Evolutionary conservation across 2,329 filamentous ascomycete species (phyloP).

Genomic region (Penicillium sp.): DNA sequence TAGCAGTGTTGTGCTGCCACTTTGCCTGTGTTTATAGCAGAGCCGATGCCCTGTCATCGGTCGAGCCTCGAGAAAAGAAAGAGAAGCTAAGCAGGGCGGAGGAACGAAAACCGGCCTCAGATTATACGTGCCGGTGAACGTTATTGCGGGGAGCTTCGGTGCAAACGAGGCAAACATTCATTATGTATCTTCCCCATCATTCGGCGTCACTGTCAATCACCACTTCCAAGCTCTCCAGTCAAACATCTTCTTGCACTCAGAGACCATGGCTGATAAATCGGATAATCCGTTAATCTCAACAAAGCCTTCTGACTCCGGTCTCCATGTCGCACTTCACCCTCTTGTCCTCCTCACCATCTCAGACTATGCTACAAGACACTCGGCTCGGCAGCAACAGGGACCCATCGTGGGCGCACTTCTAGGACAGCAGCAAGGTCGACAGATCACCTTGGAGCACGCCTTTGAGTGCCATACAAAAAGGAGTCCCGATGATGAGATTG

Average conservation of each 20-base stretch:
- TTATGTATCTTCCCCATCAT: neutral
- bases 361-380: constrained; percentile 91
- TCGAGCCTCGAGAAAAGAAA: no score
- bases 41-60: no score
- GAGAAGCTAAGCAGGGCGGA: no score
- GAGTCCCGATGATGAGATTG: constrained; percentile 52
- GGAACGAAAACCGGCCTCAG: no score
- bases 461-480: constrained; percentile 70
- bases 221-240: constrained; percentile 2
- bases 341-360: constrained; percentile 94
- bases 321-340: constrained; percentile 82
- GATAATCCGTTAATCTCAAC: constrained; percentile 60
- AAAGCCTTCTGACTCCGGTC: constrained; percentile 67
- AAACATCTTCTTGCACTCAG: neutral
- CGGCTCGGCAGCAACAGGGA: constrained; percentile 67
- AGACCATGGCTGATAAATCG: constrained; percentile 45
- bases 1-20: no score
- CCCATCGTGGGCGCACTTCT: constrained; percentile 84
- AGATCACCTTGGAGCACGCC: constrained; percentile 87
- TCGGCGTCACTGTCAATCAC: neutral
- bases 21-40: no score
- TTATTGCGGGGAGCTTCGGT: constrained; percentile 16
- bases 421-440: constrained; percentile 83
- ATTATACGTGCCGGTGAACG: neutral
- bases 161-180: constrained; percentile 33